Evolutionary conservation across 2,329 filamentous ascomycete species (phyloP), one percentile per base, ranked within the genome.

Genomic region (Aschersonia sp.): DNA sequence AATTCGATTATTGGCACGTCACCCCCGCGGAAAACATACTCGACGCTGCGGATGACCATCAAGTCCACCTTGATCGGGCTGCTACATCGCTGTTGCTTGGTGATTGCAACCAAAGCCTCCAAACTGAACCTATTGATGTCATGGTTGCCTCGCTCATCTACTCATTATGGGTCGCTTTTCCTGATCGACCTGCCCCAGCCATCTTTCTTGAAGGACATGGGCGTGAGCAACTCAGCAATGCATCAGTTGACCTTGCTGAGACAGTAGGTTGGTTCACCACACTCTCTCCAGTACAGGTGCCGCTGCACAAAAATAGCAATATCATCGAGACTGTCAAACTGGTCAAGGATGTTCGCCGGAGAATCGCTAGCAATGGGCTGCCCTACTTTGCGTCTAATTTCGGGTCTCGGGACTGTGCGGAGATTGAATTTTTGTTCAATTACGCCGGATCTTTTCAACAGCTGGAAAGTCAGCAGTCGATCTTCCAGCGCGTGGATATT

Each of bases 371-470:
- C 41, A 14, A 43, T 9, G 29, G 41, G 8, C 41, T 37, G 33
- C 33, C 33, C 33, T 37, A 37, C 33, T 37, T 37, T 37, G 8
- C 33, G 33, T 37, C 33, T 8, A 8, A 37, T 8, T 37, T 37
- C 33, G 8, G 12, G 33, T 37, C 33, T 37, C 33, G 4, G 12
- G 33, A 37, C 12, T 37, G 33, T 12, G 33, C 8, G 12, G 33
- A 37, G 12, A 37, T 37, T 4, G 72, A 75, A 52, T 52, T 75
- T 2, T 55, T 69, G 0, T 72, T 75, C 59, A 74, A 75, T 54
- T 75, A 70, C 49, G 69, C 7, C 59, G 65, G 44, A 66, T n/a
- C 47, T 4, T 51, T 64, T 47, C 69, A 73, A 52, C 67, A 70
- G 41, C 58, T 71, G 3, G 68, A 72, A 47, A 55, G 60, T 1